Evolutionary conservation across 306 rosid genomes (phyloP).

Genomic region (Calophaca sinica): DNA sequence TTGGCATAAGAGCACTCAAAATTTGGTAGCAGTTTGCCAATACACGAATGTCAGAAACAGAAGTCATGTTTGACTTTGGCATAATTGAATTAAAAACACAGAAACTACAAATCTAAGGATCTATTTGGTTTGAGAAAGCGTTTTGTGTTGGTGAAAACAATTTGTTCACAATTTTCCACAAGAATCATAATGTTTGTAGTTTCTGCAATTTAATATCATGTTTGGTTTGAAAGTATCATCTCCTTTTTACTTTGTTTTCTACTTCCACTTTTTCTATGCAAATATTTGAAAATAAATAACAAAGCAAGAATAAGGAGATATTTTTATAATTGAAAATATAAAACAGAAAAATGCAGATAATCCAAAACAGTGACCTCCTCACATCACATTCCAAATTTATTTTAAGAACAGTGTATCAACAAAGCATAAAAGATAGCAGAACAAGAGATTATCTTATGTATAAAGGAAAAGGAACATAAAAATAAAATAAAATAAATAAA

Average conservation of each 20-base stretch:
- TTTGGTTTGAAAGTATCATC: neutral
- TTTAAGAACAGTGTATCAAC: neutral
- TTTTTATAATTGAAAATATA: no score
- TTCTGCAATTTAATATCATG: neutral
- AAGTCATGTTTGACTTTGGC: neutral
- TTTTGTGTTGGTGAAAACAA: neutral
- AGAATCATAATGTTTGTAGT: neutral
- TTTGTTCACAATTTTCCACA: neutral
- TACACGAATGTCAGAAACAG: neutral
- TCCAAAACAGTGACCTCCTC: neutral
- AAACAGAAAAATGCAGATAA: neutral
- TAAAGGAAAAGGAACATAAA: neutral
- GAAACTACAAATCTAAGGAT: neutral
- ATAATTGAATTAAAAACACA: constrained; percentile 4
- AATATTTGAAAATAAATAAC: no score
- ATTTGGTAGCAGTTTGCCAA: no score
- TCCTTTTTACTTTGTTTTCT: neutral
- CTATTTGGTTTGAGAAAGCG: no score
- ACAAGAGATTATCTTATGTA: neutral
- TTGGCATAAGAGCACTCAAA: no score
- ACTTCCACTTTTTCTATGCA: no score
- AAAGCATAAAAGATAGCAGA: neutral
- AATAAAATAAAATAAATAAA: neutral
- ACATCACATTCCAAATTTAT: neutral
- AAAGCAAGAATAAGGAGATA: no score